These are phyloP conservation scores for Verbena officinalis DNA, from an alignment of 257 asterid species.

Conservation along the genomic window DNA sequence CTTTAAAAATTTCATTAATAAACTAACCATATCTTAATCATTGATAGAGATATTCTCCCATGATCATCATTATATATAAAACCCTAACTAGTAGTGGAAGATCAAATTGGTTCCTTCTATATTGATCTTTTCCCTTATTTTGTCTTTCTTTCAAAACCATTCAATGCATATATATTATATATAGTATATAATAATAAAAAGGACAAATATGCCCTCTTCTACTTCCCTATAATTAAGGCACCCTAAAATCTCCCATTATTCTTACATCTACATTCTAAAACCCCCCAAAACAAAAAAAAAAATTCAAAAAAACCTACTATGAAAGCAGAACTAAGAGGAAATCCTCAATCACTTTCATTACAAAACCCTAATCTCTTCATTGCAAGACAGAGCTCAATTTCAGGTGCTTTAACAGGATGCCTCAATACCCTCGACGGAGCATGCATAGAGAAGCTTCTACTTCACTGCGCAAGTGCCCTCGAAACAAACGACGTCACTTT, in stretches of 20 bases:
- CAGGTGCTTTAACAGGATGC: constrained; percentile 58
- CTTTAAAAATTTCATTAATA: background rate
- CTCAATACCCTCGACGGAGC: constrained; percentile 66
- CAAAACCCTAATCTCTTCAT: constrained; percentile 46
- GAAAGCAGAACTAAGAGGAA: constrained; percentile 57
- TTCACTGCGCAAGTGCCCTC: constrained; percentile 72
- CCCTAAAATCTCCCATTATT: background rate
- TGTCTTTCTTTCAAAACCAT: background rate
- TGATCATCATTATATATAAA: constrained; percentile 27
- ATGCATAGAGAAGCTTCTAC: constrained; percentile 76
- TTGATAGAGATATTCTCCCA: constrained; percentile 22
- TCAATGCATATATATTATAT: background rate
- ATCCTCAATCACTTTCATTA: constrained; percentile 34
- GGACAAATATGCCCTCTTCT: background rate
- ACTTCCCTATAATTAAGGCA: too few species aligned
- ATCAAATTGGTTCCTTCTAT: constrained; percentile 15
- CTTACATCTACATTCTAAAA: too few species aligned
- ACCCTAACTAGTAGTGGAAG: constrained; percentile 26
- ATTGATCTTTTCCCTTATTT: background rate
- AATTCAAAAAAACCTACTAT: constrained; percentile 20
- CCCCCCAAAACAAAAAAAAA: too few species aligned
- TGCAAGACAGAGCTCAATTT: constrained; percentile 40
- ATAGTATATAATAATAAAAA: background rate
- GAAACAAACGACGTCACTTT: constrained; percentile 73
- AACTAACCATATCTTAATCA: background rate